Evolutionary conservation across 169 alveolate genomes (phyloP).

Genomic region (Babesia ovis): DNA sequence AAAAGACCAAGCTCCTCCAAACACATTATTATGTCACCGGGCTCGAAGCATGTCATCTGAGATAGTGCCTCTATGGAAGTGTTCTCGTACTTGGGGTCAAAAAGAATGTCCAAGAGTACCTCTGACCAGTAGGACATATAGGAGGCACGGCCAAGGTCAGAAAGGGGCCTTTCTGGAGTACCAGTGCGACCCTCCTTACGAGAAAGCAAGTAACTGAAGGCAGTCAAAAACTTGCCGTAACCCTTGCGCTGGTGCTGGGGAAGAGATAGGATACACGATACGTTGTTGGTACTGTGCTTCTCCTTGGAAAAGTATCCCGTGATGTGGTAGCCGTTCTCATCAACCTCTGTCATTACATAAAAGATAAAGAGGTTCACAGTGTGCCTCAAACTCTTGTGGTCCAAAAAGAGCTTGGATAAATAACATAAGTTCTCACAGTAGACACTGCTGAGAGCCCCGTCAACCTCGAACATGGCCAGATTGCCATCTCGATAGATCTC

Average conservation of each 20-base stretch:
- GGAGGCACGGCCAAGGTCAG: slow-evolving; percentile 95
- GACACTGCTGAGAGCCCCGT: slow-evolving; percentile 89
- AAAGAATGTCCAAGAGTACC: slow-evolving; percentile 77
- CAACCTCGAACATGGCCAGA: slow-evolving; percentile 94
- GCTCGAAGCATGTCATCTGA: slow-evolving; percentile 85
- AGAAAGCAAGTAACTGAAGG: slow-evolving; percentile 90
- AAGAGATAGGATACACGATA: slow-evolving; percentile 86
- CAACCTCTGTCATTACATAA: slow-evolving; percentile 92
- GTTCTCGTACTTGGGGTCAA: slow-evolving; percentile 55
- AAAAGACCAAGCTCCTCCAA: slow-evolving; percentile 85
- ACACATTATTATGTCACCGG: slow-evolving; percentile 83
- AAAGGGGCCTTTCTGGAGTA: slow-evolving; percentile 97
- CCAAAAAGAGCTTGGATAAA: slow-evolving; percentile 94
- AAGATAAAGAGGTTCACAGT: slow-evolving; percentile 87
- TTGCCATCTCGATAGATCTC: slow-evolving; percentile 93
- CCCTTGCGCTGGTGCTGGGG: slow-evolving; percentile 92
- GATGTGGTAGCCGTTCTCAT: slow-evolving; percentile 85
- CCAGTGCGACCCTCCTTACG: slow-evolving; percentile 91
- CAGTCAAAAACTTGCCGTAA: slow-evolving; percentile 87
- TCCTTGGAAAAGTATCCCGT: slow-evolving; percentile 90
- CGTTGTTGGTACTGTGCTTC: slow-evolving; percentile 86
- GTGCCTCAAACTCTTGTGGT: slow-evolving; percentile 93
- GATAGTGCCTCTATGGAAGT: slow-evolving; percentile 75
- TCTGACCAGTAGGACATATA: slow-evolving; percentile 95
- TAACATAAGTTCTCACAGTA: slow-evolving; percentile 96